Percentiles rank a stretch among this genome's conserved stretches.
Conservation (phyloP, 2,329 filamentous ascomycete species). For the Knufia petricola region DNA sequence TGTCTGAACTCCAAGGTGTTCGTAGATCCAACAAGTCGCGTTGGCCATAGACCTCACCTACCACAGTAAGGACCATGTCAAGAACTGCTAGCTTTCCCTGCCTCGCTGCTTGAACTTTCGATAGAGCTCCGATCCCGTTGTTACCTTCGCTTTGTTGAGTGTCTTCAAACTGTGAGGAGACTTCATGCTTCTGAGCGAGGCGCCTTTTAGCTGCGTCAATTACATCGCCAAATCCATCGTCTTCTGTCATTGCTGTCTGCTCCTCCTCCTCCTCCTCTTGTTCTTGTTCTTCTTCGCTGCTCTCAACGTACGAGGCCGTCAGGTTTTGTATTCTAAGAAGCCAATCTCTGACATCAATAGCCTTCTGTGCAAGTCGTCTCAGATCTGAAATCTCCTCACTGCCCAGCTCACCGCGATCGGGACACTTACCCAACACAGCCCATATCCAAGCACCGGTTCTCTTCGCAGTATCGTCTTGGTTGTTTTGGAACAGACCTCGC, state of each 20-base stretch:
- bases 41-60: slow-evolving; percentile 84
- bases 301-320: slow-evolving; percentile 9
- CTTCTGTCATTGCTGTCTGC: slow-evolving; percentile 8
- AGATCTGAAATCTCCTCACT: slow-evolving; percentile 67
- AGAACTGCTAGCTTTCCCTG: slow-evolving; percentile 47
- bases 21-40: slow-evolving; percentile 71
- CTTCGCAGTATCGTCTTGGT: slow-evolving; percentile 50
- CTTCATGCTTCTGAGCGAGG: background rate
- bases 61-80: slow-evolving; percentile 83
- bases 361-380: slow-evolving; percentile 69
- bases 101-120: slow-evolving; percentile 32
- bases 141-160: too few relatives aligned
- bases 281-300: slow-evolving; percentile 7
- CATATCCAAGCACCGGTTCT: slow-evolving; percentile 75
- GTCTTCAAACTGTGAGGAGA: slow-evolving; percentile 35
- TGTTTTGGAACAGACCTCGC: slow-evolving; percentile 52
- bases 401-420: slow-evolving; percentile 63
- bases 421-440: slow-evolving; percentile 67
- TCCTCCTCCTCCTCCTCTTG: slow-evolving; percentile 25
- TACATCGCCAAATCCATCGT: slow-evolving; percentile 19
- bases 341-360: slow-evolving; percentile 49
- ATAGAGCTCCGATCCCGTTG: too few relatives aligned
- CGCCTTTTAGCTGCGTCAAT: slow-evolving; percentile 23
- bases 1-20: slow-evolving; percentile 38
- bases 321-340: slow-evolving; percentile 25